Evolutionary conservation across 805 yeast genomes (phyloP).

Genomic region (Saturnispora silvae): DNA sequence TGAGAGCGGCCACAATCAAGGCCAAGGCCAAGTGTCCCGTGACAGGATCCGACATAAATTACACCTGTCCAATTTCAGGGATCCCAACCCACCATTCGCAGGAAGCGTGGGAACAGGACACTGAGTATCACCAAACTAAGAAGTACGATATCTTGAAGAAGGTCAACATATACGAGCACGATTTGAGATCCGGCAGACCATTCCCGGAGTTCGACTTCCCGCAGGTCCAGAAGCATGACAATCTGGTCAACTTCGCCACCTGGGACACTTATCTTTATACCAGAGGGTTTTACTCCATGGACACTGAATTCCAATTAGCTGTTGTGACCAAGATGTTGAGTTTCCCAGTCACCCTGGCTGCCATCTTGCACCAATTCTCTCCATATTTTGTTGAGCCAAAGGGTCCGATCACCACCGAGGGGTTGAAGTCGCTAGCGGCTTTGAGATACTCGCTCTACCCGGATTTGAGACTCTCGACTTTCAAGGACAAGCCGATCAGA

Average conservation of each 20-base stretch:
- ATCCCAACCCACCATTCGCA: conserved; percentile 91
- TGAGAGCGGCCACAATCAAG: conserved; percentile 83
- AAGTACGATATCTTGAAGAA: conserved; percentile 67
- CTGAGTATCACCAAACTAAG: conserved; percentile 54
- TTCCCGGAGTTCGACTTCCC: conserved; percentile 97
- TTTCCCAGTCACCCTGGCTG: conserved; percentile 84
- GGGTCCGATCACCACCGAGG: conserved; percentile 86
- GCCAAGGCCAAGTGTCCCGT: conserved; percentile 88
- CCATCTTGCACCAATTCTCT: conserved; percentile 71
- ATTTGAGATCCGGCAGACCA: conserved; percentile 82
- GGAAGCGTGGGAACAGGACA: conserved; percentile 83
- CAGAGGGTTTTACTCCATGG: conserved; percentile 89
- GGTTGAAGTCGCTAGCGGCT: conserved; percentile 88
- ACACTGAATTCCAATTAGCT: conserved; percentile 90
- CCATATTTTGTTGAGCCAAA: conserved; percentile 75
- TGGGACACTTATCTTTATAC: conserved; percentile 96
- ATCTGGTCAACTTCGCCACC: conserved; percentile 59
- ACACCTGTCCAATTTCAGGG: conserved; percentile 87
- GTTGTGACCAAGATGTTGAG: conserved; percentile 91
- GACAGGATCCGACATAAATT: conserved; percentile 67
- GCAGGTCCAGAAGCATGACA: conserved; percentile 62
- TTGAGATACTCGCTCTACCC: conserved; percentile 85
- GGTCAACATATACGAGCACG: conserved; percentile 91
- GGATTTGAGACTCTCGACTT: conserved; percentile 41
- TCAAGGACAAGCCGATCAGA: conserved; percentile 82